phyloP scores from a whole-genome alignment of 2,329 filamentous ascomycete genomes.

The Penicillium sp. region DNA sequence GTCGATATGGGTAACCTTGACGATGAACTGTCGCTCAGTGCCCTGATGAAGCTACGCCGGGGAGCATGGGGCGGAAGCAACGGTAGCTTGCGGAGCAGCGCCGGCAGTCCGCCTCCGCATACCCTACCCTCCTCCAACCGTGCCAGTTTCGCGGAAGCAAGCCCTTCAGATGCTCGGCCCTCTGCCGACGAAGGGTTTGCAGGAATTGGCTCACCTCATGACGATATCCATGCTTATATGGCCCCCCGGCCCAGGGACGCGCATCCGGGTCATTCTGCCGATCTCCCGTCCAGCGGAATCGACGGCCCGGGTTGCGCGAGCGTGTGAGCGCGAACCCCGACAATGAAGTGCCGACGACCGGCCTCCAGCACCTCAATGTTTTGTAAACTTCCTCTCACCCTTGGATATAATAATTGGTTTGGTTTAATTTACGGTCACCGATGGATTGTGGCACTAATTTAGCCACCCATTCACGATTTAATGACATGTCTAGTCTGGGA shows the following conservation, averaged over 20 bases:
- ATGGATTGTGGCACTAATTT: constrained; percentile 5
- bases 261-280: constrained; percentile 12
- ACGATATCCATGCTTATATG: constrained; percentile 15
- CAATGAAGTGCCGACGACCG: constrained; percentile 17
- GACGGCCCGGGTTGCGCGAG: constrained; percentile 15
- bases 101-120: constrained; percentile 47
- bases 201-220: constrained; percentile 10
- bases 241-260: constrained; percentile 16
- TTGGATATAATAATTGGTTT: constrained; percentile 18
- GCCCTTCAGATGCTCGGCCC: constrained; percentile 25
- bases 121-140: constrained; percentile 38
- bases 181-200: constrained; percentile 19
- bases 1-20: constrained; percentile 65
- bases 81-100: constrained; percentile 66
- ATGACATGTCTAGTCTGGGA: constrained; percentile 7
- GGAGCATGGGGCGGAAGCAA: constrained; percentile 83
- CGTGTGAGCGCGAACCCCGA: constrained; percentile 14
- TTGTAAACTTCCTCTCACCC: constrained; percentile 14
- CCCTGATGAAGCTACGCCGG: constrained; percentile 72
- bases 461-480: constrained; percentile 15
- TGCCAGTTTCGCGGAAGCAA: constrained; percentile 41
- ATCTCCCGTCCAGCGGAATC: constrained; percentile 22
- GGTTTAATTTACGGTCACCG: constrained; percentile 10
- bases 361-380: constrained; percentile 14
- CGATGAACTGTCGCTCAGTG: constrained; percentile 72